Evolutionary conservation across 805 yeast species (phyloP).

Genomic region (Tetrapisispora namnaoensis): DNA sequence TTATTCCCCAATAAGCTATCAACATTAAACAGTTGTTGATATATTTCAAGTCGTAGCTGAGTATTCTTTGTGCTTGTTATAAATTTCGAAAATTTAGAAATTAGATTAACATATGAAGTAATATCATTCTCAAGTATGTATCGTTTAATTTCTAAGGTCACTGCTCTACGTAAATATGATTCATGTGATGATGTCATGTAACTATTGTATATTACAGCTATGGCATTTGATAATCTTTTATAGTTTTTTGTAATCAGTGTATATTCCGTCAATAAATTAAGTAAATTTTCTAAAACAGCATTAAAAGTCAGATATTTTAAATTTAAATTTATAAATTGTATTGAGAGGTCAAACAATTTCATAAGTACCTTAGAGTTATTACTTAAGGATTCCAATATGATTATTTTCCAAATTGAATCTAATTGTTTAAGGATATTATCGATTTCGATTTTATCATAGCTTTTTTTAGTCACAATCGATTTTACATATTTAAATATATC

Average conservation of each 20-base stretch:
- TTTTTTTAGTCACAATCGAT: background rate
- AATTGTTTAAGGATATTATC: slow-evolving; percentile 1
- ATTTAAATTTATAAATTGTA: slow-evolving; percentile 14
- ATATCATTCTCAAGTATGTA: slow-evolving; percentile 4
- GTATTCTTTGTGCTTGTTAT: slow-evolving; percentile 8
- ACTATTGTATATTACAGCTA: slow-evolving; percentile 22
- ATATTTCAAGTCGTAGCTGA: slow-evolving; percentile 9
- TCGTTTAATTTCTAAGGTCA: slow-evolving; percentile 7
- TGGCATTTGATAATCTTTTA: slow-evolving; percentile 21
- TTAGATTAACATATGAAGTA: background rate
- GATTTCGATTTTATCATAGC: background rate
- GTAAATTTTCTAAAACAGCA: slow-evolving; percentile 1
- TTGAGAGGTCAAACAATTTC: slow-evolving; percentile 14
- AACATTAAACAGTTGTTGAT: slow-evolving; percentile 16
- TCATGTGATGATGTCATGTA: slow-evolving; percentile 12
- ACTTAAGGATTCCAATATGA: slow-evolving; percentile 4
- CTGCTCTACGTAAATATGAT: slow-evolving; percentile 8
- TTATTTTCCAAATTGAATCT: slow-evolving; percentile 6
- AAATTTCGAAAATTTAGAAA: slow-evolving; percentile 16
- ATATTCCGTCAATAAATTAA: slow-evolving; percentile 9
- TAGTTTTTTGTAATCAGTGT: slow-evolving; percentile 7
- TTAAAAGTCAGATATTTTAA: background rate
- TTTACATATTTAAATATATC: slow-evolving; percentile 1
- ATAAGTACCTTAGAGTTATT: slow-evolving; percentile 1
- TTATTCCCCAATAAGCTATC: slow-evolving; percentile 6